A percentile compares a stretch with the other conserved stretches of the same genome.
These are phyloP conservation scores for Acer saccharum DNA, from an alignment of 345 rosid species.

Conservation along the genomic window DNA sequence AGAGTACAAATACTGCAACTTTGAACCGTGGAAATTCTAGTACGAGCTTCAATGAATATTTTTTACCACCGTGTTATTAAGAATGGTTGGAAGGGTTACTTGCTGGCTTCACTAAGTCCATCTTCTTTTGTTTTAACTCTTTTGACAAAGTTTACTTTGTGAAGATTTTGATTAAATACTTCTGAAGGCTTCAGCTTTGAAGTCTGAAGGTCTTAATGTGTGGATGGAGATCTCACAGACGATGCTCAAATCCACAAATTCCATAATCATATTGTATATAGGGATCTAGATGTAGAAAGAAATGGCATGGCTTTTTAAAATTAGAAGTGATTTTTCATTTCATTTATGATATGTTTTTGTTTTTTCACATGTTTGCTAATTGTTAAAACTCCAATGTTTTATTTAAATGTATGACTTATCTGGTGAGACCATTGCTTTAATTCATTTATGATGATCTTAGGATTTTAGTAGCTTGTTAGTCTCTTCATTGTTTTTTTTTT, in stretches of 20 bases:
- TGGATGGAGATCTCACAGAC: neutral
- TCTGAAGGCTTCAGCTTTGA: neutral
- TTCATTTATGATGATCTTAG: neutral
- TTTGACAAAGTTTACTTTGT: neutral
- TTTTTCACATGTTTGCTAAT: neutral
- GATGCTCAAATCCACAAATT: neutral
- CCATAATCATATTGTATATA: neutral
- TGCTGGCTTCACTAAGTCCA: neutral
- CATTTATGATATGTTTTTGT: neutral
- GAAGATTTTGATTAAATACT: neutral
- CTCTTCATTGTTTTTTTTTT: neutral
- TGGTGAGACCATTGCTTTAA: neutral
- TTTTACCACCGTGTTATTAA: neutral
- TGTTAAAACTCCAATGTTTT: neutral
- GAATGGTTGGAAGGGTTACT: neutral
- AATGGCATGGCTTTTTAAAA: neutral
- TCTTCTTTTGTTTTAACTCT: neutral
- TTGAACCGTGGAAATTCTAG: neutral
- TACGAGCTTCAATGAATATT: neutral
- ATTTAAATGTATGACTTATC: neutral
- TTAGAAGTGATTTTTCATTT: neutral
- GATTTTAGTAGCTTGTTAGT: neutral
- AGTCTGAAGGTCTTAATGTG: neutral
- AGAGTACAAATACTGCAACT: neutral
- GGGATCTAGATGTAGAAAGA: neutral